Percentiles rank a stretch among this genome's conserved stretches.
Conservation (phyloP, 2,329 filamentous ascomycete species). For the Colletotrichum tofieldiae region DNA sequence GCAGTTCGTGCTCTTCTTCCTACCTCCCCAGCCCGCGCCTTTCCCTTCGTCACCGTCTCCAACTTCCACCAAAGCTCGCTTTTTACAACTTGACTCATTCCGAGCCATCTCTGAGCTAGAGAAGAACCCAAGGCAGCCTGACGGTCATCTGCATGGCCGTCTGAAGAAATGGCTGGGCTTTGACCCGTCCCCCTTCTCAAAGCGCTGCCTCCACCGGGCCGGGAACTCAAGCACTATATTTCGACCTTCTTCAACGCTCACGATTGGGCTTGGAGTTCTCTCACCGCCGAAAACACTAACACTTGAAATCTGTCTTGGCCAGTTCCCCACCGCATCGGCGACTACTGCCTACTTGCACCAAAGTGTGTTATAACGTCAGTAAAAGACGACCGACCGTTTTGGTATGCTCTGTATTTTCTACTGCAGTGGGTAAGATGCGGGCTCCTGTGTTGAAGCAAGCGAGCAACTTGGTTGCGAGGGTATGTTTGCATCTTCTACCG, state of each 20-base stretch:
- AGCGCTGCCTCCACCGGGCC: slow-evolving; percentile 19
- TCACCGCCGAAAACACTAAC: slow-evolving; percentile 1
- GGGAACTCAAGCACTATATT: neutral
- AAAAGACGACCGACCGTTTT: neutral
- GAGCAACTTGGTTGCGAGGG: slow-evolving; percentile 32
- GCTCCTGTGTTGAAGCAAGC: slow-evolving; percentile 34
- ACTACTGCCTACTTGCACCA: neutral
- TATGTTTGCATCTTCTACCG: slow-evolving; percentile 3
- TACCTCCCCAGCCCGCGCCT: neutral
- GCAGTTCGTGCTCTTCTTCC: slow-evolving; percentile 15
- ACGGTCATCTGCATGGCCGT: slow-evolving; percentile 22
- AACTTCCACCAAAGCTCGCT: slow-evolving; percentile 4
- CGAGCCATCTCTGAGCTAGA: neutral
- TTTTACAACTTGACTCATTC: neutral
- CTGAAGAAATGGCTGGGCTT: slow-evolving; percentile 40
- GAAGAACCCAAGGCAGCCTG: neutral
- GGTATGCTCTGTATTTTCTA: slow-evolving; percentile 11
- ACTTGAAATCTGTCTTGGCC: neutral
- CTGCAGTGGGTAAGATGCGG: slow-evolving; percentile 23
- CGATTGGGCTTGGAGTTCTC: neutral
- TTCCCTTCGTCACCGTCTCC: slow-evolving; percentile 23
- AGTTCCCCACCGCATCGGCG: neutral
- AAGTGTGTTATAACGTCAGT: neutral
- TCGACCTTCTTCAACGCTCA: neutral
- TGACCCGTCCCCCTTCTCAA: slow-evolving; percentile 32